Base-by-base conservation (phyloP, 225 moss, liverwort and hornwort genomes). In the Lunularia cruciata region DNA sequence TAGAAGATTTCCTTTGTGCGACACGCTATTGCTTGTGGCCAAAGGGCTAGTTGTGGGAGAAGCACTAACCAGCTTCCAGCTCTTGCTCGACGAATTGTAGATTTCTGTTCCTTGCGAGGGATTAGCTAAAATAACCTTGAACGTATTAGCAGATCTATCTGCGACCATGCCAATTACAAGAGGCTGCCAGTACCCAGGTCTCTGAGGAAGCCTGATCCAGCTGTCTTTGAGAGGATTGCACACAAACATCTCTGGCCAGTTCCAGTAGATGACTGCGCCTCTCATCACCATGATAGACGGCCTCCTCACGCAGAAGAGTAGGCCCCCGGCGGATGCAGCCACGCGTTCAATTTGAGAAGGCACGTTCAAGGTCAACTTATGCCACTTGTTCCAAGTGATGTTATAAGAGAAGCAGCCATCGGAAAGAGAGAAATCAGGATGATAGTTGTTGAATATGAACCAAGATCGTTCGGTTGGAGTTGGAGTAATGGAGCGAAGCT, bases 401-500 rank as follows among this genome's bases (percentile, higher is more conserved):
- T 57, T 64, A 35, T 69, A 76, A 3, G 64, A 71, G 37, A 71
- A 59, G 16, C 58, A 32, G 32, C 58, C 58, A 59, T 59, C 58
- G 19, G 58, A 59, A 18, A 59, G 67, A 32, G 46, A 58, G 35
- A 63, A 70, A 49, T 76, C 71, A 12, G 62, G 57, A 22, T 75
- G 60, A 38, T 75, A 75, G 34, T 75, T 75, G 30, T 75, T 75
- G 69, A 75, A 75, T n/a, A 75, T 55, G 36, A 75, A 75, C 75
- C 75, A 75, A 11, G 75, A 69, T 47, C 55, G 68, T 9, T 75
- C 75, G 30, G 60, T 57, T 6, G 58, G 58, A 4, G 32, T 20
- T 6, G 58, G 58, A 4, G 32, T 20, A 16, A 35, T 60, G 15
- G 70, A 64, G 11, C 70, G 76, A 18, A 76, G 56, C 46, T 76